These are phyloP conservation scores for Triticum urartu DNA, from an alignment of 176 grass and related monocot species.

Conservation along the genomic window DNA sequence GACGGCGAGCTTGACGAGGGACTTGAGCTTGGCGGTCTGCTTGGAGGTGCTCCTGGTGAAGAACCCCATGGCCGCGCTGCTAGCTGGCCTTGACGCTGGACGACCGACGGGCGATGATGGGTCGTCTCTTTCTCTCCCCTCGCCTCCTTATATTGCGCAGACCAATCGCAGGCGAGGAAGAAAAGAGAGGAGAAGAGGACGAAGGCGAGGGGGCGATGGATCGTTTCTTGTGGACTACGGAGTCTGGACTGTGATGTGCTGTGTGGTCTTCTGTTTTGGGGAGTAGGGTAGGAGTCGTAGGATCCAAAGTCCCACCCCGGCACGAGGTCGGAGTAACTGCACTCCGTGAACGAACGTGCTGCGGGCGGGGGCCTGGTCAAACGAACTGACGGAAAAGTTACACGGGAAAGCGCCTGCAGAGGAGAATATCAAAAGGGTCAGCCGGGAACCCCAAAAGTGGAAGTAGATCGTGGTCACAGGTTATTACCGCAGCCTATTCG, in stretches of 20 bases:
- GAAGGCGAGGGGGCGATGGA: neutral
- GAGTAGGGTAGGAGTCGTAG: slow-evolving; percentile 5
- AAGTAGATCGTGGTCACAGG: neutral
- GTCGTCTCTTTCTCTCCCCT: neutral
- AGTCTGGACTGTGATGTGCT: neutral
- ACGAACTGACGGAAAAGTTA: neutral
- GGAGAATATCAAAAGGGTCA: neutral
- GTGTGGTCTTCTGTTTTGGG: slow-evolving; percentile 1
- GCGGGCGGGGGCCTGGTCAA: neutral
- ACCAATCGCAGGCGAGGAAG: neutral
- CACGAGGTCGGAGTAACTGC: neutral
- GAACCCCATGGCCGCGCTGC: slow-evolving; percentile 31
- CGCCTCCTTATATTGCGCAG: neutral
- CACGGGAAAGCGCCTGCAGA: neutral
- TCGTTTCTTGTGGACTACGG: slow-evolving; percentile 42
- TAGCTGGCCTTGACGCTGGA: neutral
- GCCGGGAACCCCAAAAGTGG: neutral
- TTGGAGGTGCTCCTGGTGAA: slow-evolving; percentile 46
- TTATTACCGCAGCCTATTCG: too few species aligned
- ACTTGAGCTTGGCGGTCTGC: slow-evolving; percentile 51
- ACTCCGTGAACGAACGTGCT: neutral
- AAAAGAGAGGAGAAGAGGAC: neutral
- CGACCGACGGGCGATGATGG: neutral
- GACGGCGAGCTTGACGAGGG: slow-evolving; percentile 29
- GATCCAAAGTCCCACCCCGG: neutral